Base-by-base conservation (phyloP, 1,139 yeast species). In the Maudiozyma humilis region DNA sequence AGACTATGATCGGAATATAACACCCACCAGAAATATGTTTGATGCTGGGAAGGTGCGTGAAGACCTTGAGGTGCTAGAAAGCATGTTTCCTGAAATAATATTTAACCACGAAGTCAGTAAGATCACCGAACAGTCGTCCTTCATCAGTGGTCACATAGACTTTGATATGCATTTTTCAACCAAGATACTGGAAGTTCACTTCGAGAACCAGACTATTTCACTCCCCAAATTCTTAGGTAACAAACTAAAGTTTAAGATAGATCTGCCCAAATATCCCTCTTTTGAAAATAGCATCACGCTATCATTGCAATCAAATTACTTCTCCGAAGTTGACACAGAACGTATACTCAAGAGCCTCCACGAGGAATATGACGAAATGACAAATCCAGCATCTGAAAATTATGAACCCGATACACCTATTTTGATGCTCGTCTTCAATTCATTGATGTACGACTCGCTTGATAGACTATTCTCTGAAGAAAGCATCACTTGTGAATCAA, bases 11-110 rank as follows among this genome's bases (percentile, higher is more conserved):
- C 15, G 14, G 10, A 18, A 16, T 4, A 36, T 8, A 34, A 34
- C 2, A 27, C 14, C 15, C 12, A 15, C 13, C 6, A 15, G 14
- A 10, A 16, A 17, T 13, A 42, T 44, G 46, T 19, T 16, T 46
- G 40, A 45, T 56, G 32, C 41, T 45, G 13, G 48, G 4, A 44
- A 43, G 16, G 36, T 57, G 17, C 36, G 34, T 12, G 72, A 73
- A 46, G 82, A 78, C 51, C 56, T 79, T 23, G 71, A 68, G 41
- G 69, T 77, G 2, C 53, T 78, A 31, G 51, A 51, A 43, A 71
- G 73, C 3, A 78, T 78, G 38, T 79, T 67, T 52, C 80, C 80
- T 1, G 76, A 76, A 49, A 56, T 68, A 1, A 44, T 47, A 2
- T 46, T 69, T 4, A 25, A 10, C 17, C 39, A 19, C 8, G 19